A percentile compares a stretch with the other conserved stretches of the same genome.
These are phyloP conservation scores for Camelina neglecta DNA, from an alignment of 345 rosid genomes.

Conservation along the genomic window DNA sequence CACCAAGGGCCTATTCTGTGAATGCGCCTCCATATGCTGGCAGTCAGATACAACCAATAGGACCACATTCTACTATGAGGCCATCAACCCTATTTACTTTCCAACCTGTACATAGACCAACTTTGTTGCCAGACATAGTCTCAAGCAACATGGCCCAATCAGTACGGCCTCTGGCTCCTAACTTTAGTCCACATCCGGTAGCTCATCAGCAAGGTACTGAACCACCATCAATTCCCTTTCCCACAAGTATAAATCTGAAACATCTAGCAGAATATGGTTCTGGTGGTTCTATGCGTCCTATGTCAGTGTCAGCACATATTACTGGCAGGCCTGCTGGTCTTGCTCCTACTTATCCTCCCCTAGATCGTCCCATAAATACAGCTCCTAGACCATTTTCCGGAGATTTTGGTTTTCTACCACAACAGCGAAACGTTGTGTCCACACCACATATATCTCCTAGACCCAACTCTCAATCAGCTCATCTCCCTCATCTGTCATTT, in stretches of 20 bases:
- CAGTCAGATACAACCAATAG: conserved; percentile 53
- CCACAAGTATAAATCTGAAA: conserved; percentile 44
- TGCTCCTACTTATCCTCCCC: conserved; percentile 51
- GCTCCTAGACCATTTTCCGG: conserved; percentile 49
- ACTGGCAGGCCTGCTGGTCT: conserved; percentile 46
- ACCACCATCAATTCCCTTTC: conserved; percentile 38
- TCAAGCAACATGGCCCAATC: conserved; percentile 51
- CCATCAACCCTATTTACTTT: conserved; percentile 45
- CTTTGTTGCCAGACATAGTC: conserved; percentile 39
- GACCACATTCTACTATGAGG: conserved; percentile 48
- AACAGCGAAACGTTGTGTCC: conserved; percentile 39
- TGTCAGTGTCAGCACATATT: conserved; percentile 42
- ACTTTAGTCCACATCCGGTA: conserved; percentile 46
- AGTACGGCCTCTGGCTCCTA: conserved; percentile 47
- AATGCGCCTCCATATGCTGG: conserved; percentile 44
- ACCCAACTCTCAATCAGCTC: conserved; percentile 47
- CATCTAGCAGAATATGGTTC: conserved; percentile 47
- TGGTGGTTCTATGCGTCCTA: conserved; percentile 41
- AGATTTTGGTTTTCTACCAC: conserved; percentile 69
- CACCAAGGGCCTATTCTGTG: conserved; percentile 50
- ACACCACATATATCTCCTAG: conserved; percentile 48
- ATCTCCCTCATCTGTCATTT: conserved; percentile 45
- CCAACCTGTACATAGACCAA: conserved; percentile 50
- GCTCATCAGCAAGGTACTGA: conserved; percentile 52
- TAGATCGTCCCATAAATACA: conserved; percentile 43